These are phyloP conservation scores for Nicotiana sylvestris DNA, from an alignment of 257 asterid genomes.

Conservation along the genomic window DNA sequence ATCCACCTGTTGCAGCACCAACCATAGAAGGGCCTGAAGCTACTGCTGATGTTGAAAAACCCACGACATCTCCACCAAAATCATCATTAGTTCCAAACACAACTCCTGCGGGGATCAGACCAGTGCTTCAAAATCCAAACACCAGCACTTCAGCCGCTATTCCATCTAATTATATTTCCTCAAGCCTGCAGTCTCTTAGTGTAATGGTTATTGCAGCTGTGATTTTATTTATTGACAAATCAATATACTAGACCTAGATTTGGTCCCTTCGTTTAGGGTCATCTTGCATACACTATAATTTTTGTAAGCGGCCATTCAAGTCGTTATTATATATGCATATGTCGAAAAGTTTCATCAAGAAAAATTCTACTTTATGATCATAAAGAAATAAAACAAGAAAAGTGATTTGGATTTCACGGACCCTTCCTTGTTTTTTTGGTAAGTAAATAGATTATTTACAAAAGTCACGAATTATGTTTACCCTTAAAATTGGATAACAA, in stretches of 20 bases:
- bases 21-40: neutral
- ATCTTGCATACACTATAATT: neutral
- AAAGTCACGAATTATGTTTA: no score
- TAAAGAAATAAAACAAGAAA: no score
- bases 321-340: neutral
- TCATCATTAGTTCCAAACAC: slow-evolving; percentile 37
- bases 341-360: neutral
- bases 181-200: slow-evolving; percentile 21
- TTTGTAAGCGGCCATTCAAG: neutral
- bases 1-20: slow-evolving; percentile 26
- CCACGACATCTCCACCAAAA: slow-evolving; percentile 39
- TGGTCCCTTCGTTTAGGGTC: neutral
- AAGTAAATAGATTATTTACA: no score
- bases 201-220: slow-evolving; percentile 25
- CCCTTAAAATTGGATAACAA: no score
- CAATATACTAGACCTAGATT: no score
- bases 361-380: no score
- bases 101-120: slow-evolving; percentile 44
- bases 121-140: slow-evolving; percentile 35
- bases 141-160: slow-evolving; percentile 34
- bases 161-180: slow-evolving; percentile 14
- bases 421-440: no score
- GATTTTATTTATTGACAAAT: neutral
- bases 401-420: no score
- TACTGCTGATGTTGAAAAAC: slow-evolving; percentile 5